Evolutionary conservation across 257 asterid genomes (phyloP), one percentile per base, ranked within the genome.

Genomic region (Thymus quinquecostatus): DNA sequence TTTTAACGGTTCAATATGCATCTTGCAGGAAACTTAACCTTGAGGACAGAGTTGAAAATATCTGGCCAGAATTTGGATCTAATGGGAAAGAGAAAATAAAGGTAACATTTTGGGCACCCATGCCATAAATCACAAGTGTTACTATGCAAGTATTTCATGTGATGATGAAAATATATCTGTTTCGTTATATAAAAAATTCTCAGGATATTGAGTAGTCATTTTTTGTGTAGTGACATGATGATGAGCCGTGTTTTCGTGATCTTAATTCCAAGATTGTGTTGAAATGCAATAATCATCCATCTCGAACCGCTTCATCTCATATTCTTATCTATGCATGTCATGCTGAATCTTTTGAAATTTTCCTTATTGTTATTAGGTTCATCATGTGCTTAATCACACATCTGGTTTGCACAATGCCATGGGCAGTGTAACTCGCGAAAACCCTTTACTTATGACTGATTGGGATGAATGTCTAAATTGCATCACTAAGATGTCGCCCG

Each of bases 351-450:
- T 5, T 74, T 41, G 13, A 53, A 40, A 56, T 21, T 78, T 7
- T 69, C 45, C 45, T 44, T 30, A 60, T 58, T 49, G 79, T 56
- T 59, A 47, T 76, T 71, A 94, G 99, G 99, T 94, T 77, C 96
- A 94, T 80, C 99, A 94, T 60, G 97, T 89, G 87, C 99, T 94
- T 54, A 94, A 91, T 83, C 99, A 94, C 83, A 91, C 99, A 66
- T 81, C 97, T 67, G 99, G 99, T 67, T 78, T 94, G 84, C 99
- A 89, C 75, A 94, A 91, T 76, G 96, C 97, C 77, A 59, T 91
- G 84, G 91, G 83, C 64, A 75, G 73, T 77, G 78, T 85, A 58
- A 68, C 86, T 32, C 89, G 82, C 12, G 97, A 91, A 78, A 88
- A 89, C 77, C 98, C 97, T 60, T 74, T 94, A 10, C 79, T 87